phyloP scores from a whole-genome alignment of 495 filamentous ascomycete species.

The Daldinia bambusicola region DNA sequence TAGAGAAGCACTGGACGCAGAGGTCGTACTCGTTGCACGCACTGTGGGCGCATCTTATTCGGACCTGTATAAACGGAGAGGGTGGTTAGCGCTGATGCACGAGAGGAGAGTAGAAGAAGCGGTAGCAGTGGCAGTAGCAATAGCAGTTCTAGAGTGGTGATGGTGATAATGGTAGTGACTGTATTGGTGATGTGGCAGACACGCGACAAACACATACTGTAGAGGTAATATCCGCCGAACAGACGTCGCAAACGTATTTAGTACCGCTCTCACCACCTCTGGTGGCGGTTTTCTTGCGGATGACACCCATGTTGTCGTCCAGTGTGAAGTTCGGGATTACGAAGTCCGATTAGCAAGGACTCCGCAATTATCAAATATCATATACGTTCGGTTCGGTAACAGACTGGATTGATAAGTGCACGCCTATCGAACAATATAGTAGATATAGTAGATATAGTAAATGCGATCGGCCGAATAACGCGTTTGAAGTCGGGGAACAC shows the following conservation, averaged over 20 bases:
- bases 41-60: conserved; percentile 87
- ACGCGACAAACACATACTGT: conserved; percentile 66
- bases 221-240: conserved; percentile 92
- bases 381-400: no score
- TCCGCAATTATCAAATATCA: conserved; percentile 9
- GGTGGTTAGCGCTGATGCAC: conserved; percentile 13
- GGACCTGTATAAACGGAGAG: conserved; percentile 68
- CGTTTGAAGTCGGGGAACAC: neutral
- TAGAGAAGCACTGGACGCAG: conserved; percentile 93
- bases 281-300: conserved; percentile 92
- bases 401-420: neutral
- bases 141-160: neutral
- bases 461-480: neutral
- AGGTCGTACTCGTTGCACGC: conserved; percentile 94
- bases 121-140: no score
- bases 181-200: neutral
- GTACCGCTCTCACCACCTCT: conserved; percentile 91
- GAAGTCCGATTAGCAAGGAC: conserved; percentile 34
- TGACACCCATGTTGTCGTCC: conserved; percentile 80
- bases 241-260: conserved; percentile 96
- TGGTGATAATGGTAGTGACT: neutral
- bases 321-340: conserved; percentile 37
- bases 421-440: neutral
- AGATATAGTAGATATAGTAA: neutral
- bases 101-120: neutral